Base-by-base conservation (phyloP, 345 rosid genomes). In the Populus tremula region DNA sequence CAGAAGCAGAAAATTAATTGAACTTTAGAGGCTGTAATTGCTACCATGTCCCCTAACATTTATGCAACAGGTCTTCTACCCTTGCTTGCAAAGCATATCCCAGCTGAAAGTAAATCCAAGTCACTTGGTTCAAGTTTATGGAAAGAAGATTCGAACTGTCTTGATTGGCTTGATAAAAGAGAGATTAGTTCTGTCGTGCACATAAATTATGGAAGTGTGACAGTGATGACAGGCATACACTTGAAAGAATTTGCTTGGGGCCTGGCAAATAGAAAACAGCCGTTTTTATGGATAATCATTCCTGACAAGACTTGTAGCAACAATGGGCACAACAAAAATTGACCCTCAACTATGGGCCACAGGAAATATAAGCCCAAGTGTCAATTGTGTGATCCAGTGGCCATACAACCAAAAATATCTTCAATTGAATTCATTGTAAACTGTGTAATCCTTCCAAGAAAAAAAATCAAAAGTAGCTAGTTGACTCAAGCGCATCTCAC, bases 191-290 rank as follows among this genome's bases (percentile, higher is more conserved):
- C 88, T 5, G 84, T 85, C 6, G 80, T 80, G 12, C 80, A 80
- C 12, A 79, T 85, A 5, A 80, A 82, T 61, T 85, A 77, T 59
- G 88, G 88, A 2, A 82, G 83, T 47, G 53, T 85, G 6, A 59
- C 84, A 25, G 68, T 76, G 67, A 80, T 82, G 81, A 74, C 73
- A 1, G 70, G 74, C 13, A 39, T 73, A 3, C 76, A 86, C 43
- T 39, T 86, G 72, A 78, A 54, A 49, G 86, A 86, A 63, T 82
- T 86, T 67, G 86, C 87, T 0, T 73, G 82, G 87, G 86, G 89
- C 16, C 80, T 84, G 33, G 89, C 87, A 3, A 76, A 80, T 10
- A 73, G 80, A 62, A 82, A 82, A 35, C 65, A 71, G 41, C 78
- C 84, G 5, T 82, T 87, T 77, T 27, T 81, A 12, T 87, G 89